Conservation (phyloP, 1,284 basidiomycete genomes). For the Puccinia coronata region DNA sequence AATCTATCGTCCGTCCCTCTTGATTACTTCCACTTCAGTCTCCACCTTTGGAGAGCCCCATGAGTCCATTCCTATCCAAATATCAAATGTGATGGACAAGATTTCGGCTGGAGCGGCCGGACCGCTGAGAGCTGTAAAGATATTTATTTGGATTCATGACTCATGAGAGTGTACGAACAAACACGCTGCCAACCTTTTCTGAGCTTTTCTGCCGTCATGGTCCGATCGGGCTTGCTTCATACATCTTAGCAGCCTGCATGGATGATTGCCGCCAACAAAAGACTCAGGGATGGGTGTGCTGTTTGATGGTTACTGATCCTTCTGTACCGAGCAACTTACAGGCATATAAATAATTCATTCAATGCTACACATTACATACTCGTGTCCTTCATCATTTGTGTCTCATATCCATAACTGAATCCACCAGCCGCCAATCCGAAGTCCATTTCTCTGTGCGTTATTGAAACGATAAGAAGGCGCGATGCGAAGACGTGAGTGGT, state of each 20-base stretch:
- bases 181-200: no score
- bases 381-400: neutral
- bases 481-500: conserved; percentile 5
- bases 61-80: no score
- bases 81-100: no score
- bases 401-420: neutral
- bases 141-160: neutral
- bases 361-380: no score
- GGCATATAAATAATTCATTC: no score
- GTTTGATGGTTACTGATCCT: no score
- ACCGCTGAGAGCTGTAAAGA: neutral
- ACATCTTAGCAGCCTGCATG: neutral
- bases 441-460: neutral
- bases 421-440: neutral
- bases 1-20: no score
- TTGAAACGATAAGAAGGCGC: neutral
- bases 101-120: conserved; percentile 2
- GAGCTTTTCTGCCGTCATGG: neutral
- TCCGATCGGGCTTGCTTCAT: conserved; percentile 18
- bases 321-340: no score
- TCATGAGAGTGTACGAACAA: neutral
- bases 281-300: no score
- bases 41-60: no score
- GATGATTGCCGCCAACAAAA: no score
- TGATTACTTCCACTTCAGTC: no score